Conservation (phyloP, 495 filamentous ascomycete genomes). For the Penicillium dipodomyicola region DNA sequence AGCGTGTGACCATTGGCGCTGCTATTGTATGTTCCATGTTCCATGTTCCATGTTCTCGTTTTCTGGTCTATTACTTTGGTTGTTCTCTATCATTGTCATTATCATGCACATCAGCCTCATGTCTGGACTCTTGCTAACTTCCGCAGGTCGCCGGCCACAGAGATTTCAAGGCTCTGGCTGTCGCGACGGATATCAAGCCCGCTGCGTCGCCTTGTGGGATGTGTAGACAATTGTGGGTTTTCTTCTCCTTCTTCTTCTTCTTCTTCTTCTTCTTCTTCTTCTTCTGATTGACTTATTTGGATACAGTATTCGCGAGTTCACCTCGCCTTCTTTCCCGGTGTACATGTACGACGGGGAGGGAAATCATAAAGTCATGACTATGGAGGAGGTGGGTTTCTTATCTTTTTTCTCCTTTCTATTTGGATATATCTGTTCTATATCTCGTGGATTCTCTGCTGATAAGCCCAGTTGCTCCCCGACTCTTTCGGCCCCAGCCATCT, state of each 20-base stretch:
- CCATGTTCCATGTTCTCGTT: too few species aligned
- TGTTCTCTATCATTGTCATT: not conserved
- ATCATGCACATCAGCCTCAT: too few species aligned
- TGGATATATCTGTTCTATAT: not conserved
- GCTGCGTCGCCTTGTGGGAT: slow-evolving; percentile 75
- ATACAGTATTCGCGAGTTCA: slow-evolving; percentile 76
- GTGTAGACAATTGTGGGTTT: slow-evolving; percentile 49
- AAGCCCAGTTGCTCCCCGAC: slow-evolving; percentile 60
- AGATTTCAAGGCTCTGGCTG: slow-evolving; percentile 78
- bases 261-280: too few species aligned
- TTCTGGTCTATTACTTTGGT: too few species aligned
- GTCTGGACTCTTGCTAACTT: slow-evolving; percentile 8
- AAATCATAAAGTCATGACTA: slow-evolving; percentile 63
- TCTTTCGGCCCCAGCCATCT: slow-evolving; percentile 66
- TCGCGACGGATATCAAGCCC: slow-evolving; percentile 74
- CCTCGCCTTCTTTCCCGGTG: slow-evolving; percentile 63
- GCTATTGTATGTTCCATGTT: slow-evolving; percentile 65
- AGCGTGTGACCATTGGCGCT: slow-evolving; percentile 77
- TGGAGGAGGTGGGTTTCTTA: slow-evolving; percentile 61
- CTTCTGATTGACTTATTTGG: not conserved
- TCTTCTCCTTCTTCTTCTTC: not conserved
- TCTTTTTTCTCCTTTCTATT: not conserved
- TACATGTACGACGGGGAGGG: slow-evolving; percentile 86
- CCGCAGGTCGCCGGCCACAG: slow-evolving; percentile 59
- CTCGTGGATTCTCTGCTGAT: slow-evolving; percentile 16